Conservation (phyloP, 176 grass and related monocot genomes). For the Saccharum spontaneum region DNA sequence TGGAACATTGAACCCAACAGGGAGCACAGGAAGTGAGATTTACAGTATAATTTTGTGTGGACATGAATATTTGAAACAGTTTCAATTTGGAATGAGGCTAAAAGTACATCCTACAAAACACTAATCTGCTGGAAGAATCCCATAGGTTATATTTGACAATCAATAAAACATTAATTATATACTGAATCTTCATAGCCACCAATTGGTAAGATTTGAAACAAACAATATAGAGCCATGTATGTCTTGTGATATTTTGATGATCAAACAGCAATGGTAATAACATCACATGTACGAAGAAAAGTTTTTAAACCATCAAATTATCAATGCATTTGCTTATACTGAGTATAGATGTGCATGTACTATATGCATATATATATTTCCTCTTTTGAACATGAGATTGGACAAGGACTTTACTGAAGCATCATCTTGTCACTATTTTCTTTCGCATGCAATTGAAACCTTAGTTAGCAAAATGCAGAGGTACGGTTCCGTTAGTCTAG, state of each 20-base stretch:
- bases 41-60: too few species aligned
- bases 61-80: background rate
- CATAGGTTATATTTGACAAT: background rate
- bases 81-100: background rate
- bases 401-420: background rate
- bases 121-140: background rate
- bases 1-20: background rate
- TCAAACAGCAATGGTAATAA: background rate
- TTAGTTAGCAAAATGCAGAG: background rate
- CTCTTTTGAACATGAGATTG: background rate
- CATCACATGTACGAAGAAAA: conserved; percentile 16
- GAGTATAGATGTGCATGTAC: background rate
- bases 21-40: background rate
- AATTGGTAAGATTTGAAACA: background rate
- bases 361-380: background rate
- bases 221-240: background rate
- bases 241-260: background rate
- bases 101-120: background rate
- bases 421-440: background rate
- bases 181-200: background rate
- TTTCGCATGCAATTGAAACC: background rate
- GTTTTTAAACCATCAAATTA: background rate
- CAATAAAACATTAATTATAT: background rate
- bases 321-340: background rate
- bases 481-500: background rate